Evolutionary conservation across 441 rosid species (phyloP), one percentile per base, ranked within the genome.

Genomic region (Populus hybrid): DNA sequence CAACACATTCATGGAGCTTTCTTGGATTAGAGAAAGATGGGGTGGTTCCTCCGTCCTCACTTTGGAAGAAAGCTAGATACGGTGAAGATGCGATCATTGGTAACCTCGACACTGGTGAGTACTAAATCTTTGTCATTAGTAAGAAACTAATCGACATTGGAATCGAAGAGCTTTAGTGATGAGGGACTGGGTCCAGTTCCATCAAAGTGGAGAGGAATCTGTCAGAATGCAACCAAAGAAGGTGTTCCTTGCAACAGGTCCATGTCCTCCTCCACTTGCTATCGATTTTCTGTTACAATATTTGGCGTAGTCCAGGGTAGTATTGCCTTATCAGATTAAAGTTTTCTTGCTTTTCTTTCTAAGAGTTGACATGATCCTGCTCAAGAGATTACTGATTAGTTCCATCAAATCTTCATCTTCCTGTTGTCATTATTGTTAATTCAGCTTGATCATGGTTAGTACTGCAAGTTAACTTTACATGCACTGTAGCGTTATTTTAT

Each of bases 1-100:
- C 96, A 9, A 89, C 90, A 20, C 87, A 66, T 78, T 89, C 96
- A 0, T 91, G 96, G 96, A 83, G 80, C 21, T 89, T 90, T 77
- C 86, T 91, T 82, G 61, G 67, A 66, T 69, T 89, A 14, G 94
- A 86, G 30, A 78, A 74, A 18, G 69, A 79, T 26, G 91, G 87
- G 0, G 40, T n/a, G 12, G 35, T 79, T 10, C 73, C 65, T 20
- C 12, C 20, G 0, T 36, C 21, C 18, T 89, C 92, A 8, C 12
- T 84, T 18, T 90, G 94, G 94, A 78, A 34, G 10, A 82, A 74
- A 65, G 88, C 89, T 18, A 88, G 82, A 66, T 89, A 74, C 63
- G 90, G 94, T 64, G 83, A 89, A 85, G 90, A 87, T 65, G 78
- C 76, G 10, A 87, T 91, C 82, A 84, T 91, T 26, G 96, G 79